A percentile compares a stretch with the other conserved stretches of the same genome.
Conservation (phyloP, 2,329 filamentous ascomycete species). For the Clarireedia paspali region DNA sequence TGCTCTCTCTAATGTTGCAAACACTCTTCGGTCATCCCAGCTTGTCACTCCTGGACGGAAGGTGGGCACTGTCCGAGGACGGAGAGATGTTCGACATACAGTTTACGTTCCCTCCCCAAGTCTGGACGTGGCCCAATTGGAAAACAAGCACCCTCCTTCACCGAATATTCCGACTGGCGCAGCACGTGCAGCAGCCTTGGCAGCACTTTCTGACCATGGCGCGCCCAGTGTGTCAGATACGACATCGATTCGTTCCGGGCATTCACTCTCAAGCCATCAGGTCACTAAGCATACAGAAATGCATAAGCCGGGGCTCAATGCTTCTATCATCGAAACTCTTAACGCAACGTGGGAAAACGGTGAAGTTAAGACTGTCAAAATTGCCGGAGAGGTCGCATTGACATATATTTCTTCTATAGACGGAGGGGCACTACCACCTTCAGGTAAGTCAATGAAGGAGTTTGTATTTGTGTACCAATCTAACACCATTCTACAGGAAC, state of each 20-base stretch:
- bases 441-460: conserved; percentile 33
- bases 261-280: conserved; percentile 62
- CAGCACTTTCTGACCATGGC: conserved; percentile 52
- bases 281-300: conserved; percentile 78
- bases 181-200: conserved; percentile 39
- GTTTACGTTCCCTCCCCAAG: conserved; percentile 60
- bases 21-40: conserved; percentile 57
- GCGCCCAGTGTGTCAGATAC: conserved; percentile 62
- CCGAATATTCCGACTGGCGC: conserved; percentile 26
- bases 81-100: conserved; percentile 86
- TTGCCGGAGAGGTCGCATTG: conserved; percentile 85
- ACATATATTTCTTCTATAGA: conserved; percentile 55
- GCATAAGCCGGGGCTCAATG: conserved; percentile 70
- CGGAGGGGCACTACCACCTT: conserved; percentile 33
- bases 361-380: conserved; percentile 59
- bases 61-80: conserved; percentile 72
- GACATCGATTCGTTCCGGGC: conserved; percentile 83
- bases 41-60: conserved; percentile 57
- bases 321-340: conserved; percentile 88
- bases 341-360: conserved; percentile 76
- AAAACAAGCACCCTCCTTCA: conserved; percentile 23
- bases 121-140: conserved; percentile 18
- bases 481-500: conserved; percentile 8
- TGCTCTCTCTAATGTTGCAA: conserved; percentile 68
- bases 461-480: conserved; percentile 19